phyloP scores from a whole-genome alignment of 1,139 yeast species.

The Yamadazyma oceani region DNA sequence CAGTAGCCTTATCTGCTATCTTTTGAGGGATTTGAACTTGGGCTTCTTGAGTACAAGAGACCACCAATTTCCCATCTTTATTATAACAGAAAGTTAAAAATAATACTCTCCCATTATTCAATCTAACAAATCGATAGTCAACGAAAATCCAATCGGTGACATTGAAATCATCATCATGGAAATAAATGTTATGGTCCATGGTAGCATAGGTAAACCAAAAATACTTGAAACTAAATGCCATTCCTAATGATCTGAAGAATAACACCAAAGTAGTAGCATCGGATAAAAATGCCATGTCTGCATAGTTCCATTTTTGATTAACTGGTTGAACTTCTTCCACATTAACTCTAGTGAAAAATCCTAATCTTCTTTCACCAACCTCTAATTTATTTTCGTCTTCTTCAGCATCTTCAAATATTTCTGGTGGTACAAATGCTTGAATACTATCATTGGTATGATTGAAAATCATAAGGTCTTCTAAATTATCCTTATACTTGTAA shows the following conservation, averaged over 20 bases:
- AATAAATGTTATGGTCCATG: conserved; percentile 41
- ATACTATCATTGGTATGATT: conserved; percentile 36
- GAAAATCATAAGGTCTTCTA: conserved; percentile 27
- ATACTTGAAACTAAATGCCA: conserved; percentile 21
- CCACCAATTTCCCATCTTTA: conserved; percentile 25
- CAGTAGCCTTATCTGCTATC: conserved; percentile 24
- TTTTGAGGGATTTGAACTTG: conserved; percentile 27
- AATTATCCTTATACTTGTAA: conserved; percentile 29
- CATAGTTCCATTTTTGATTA: conserved; percentile 20
- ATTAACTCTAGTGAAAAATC: conserved; percentile 33
- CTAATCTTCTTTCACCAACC: conserved; percentile 32
- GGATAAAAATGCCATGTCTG: conserved; percentile 27
- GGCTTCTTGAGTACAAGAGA: conserved; percentile 39
- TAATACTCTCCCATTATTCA: conserved; percentile 40
- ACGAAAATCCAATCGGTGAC: conserved; percentile 41
- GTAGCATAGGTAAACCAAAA: conserved; percentile 37
- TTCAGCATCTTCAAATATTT: conserved; percentile 22
- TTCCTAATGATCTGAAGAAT: conserved; percentile 30
- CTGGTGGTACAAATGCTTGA: conserved; percentile 32
- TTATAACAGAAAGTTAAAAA: conserved; percentile 32
- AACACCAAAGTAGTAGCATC: conserved; percentile 37
- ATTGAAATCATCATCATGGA: conserved; percentile 28
- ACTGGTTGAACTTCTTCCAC: conserved; percentile 31
- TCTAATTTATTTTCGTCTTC: conserved; percentile 20
- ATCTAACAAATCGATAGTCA: conserved; percentile 35